Base-by-base conservation (phyloP, 169 alveolate species). In the Amoebophrya sp. region DNA sequence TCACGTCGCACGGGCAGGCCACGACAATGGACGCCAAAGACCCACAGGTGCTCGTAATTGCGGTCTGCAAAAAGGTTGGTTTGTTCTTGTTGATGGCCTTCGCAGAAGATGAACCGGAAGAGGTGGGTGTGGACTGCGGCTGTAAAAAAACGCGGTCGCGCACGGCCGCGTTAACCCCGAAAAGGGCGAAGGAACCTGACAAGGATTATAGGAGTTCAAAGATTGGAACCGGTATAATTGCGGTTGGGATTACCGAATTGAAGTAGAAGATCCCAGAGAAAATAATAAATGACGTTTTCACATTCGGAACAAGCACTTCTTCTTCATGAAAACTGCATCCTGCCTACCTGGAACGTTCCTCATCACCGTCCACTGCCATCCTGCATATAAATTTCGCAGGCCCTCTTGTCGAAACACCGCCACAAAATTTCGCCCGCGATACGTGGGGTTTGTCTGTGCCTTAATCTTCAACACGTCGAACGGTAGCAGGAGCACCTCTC, bases 1-100 rank as follows among this genome's bases (percentile, higher is more conserved):
- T 53, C 91, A 89, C 91, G 77, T 89, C 91, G 39, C 40, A 54
- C 23, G 91, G 91, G 77, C 91, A 89, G 0, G 91, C 91, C 38
- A 89, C 91, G n/a, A 89, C 55, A 38, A 89, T 89, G 77, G 77
- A 39, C 23, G 91, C 91, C 77, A 89, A 40, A 0, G 91, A 40
- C 18, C 91, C 91, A 23, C 77, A 40, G 0, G 91, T 89, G 23
- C 77, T 38, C 41, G 38, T 39, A 0, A 40, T 3, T 35, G 39
- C 0, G 54, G n/a, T 25, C 23, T 7, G 32, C 77, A 7, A 47
- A 18, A 47, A 47, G 18, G 66, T 47, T 47, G 66, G 29, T 7
- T 47, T n/a, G n/a, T n/a, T n/a, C n/a, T n/a, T n/a, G n/a, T n/a
- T n/a, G n/a, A n/a, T n/a, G n/a, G n/a, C n/a, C n/a, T n/a, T n/a